Conservation (phyloP, 1,284 basidiomycete species). For the Anthracocystis panici-leucophaei region DNA sequence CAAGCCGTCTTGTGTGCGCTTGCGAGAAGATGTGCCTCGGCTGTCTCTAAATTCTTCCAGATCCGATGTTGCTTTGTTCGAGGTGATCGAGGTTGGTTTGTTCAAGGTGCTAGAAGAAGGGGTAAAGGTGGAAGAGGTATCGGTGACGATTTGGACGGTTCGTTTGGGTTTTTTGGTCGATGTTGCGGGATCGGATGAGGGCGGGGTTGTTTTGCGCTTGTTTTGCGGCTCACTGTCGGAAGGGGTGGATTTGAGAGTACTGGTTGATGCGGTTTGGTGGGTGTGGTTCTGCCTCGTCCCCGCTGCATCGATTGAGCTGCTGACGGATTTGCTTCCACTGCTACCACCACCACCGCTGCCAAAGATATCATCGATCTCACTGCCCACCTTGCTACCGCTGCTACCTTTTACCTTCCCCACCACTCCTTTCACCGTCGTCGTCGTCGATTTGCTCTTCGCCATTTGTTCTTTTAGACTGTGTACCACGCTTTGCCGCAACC, state of each 20-base stretch:
- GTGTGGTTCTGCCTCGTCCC: no score
- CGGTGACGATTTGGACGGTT: slow-evolving; percentile 18
- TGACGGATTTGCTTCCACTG: not conserved
- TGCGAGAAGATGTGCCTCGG: slow-evolving; percentile 10
- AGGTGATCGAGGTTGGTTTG: not conserved
- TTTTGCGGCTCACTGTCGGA: not conserved
- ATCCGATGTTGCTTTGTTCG: not conserved
- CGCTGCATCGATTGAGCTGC: not conserved
- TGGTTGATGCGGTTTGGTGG: no score
- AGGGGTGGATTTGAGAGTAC: no score
- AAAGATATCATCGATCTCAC: slow-evolving; percentile 39
- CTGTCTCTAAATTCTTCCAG: slow-evolving; percentile 29
- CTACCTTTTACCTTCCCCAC: not conserved
- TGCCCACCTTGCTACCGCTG: not conserved
- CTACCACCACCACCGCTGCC: not conserved
- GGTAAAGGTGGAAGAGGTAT: slow-evolving; percentile 13
- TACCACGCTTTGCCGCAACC: no score
- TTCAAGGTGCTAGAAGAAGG: not conserved
- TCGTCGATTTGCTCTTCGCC: not conserved
- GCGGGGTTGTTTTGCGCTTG: no score
- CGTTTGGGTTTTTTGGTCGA: not conserved
- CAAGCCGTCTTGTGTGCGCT: slow-evolving; percentile 36
- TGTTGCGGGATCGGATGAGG: no score
- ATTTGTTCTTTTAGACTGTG: no score
- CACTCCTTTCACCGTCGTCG: not conserved